These are phyloP conservation scores for Globisporangium mamillatum DNA, from an alignment of 352 stramenopile genomes.

Conservation along the genomic window DNA sequence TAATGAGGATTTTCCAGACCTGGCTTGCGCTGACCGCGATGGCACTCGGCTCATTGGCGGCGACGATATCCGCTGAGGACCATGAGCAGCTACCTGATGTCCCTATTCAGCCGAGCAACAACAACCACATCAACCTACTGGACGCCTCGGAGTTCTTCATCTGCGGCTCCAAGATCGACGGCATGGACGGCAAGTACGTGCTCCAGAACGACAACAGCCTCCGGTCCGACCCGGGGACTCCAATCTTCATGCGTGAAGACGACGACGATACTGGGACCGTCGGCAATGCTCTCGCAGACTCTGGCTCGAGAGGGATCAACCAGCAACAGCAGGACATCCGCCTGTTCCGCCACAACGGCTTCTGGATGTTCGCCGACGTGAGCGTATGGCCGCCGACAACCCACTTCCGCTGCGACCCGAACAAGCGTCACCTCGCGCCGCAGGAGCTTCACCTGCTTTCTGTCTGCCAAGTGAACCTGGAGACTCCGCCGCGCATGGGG, in stretches of 20 bases:
- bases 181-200: constrained; percentile 60
- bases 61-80: neutral
- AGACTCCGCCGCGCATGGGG: constrained; percentile 33
- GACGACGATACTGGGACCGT: constrained; percentile 13
- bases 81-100: neutral
- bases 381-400: constrained; percentile 51
- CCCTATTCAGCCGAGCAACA: neutral
- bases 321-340: constrained; percentile 37
- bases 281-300: neutral
- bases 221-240: constrained; percentile 34
- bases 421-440: constrained; percentile 24
- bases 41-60: neutral
- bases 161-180: constrained; percentile 37
- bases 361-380: constrained; percentile 67
- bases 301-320: neutral
- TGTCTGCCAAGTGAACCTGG: constrained; percentile 31
- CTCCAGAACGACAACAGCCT: constrained; percentile 21
- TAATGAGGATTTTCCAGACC: neutral
- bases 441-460: constrained; percentile 15
- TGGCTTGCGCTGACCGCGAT: neutral
- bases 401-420: constrained; percentile 63
- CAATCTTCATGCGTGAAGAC: constrained; percentile 48
- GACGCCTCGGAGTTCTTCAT: constrained; percentile 39
- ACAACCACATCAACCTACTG: neutral
- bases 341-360: constrained; percentile 56